Percentiles rank a stretch among this genome's conserved stretches.
Conservation (phyloP, 495 filamentous ascomycete species). For the Penicillium antarcticum region DNA sequence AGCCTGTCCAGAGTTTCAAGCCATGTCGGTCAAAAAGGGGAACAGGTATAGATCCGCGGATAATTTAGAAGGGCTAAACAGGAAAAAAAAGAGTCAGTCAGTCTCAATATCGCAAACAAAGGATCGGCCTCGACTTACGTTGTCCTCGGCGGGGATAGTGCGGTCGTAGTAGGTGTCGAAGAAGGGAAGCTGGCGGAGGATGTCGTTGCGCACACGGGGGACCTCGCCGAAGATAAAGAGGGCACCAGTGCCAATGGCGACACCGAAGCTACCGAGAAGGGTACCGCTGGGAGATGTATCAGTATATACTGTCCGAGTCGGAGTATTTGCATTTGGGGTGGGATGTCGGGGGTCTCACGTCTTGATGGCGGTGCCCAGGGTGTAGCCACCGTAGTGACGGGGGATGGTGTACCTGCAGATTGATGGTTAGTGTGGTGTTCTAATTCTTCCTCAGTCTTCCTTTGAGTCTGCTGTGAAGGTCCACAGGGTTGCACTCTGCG, state of each 20-base stretch:
- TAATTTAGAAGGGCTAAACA: slow-evolving; percentile 43
- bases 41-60: slow-evolving; percentile 10
- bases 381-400: slow-evolving; percentile 51
- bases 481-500: not conserved
- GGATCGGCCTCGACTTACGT: slow-evolving; percentile 35
- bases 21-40: not conserved
- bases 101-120: slow-evolving; percentile 1
- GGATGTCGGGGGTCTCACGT: slow-evolving; percentile 41
- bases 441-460: not conserved
- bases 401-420: slow-evolving; percentile 48
- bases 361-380: slow-evolving; percentile 35
- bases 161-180: slow-evolving; percentile 57
- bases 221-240: slow-evolving; percentile 71
- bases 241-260: slow-evolving; percentile 57
- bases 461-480: not conserved
- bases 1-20: not conserved
- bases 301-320: not conserved
- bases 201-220: slow-evolving; percentile 64
- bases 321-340: slow-evolving; percentile 1
- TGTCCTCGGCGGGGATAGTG: slow-evolving; percentile 62
- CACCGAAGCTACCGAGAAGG: slow-evolving; percentile 57
- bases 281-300: slow-evolving; percentile 40
- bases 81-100: slow-evolving; percentile 12
- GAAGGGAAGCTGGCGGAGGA: slow-evolving; percentile 60
- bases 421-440: slow-evolving; percentile 8